Evolutionary conservation across 768 basidiomycete species (phyloP).

Genomic region (Pulveroboletus sp.): DNA sequence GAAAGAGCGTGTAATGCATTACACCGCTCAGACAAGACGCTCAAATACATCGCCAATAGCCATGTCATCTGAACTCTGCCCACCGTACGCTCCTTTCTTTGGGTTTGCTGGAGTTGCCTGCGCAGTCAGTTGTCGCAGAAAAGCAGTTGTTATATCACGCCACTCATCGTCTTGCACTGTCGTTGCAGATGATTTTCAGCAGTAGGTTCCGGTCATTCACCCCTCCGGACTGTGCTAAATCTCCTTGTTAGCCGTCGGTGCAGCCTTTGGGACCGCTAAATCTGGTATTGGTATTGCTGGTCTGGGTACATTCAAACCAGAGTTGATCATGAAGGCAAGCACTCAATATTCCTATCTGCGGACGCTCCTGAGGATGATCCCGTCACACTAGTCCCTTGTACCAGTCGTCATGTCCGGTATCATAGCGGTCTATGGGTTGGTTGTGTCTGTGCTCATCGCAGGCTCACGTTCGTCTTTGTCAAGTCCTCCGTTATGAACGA

Average conservation of each 20-base stretch:
- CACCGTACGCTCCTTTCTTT: conserved; percentile 96
- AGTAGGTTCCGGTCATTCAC: conserved; percentile 53
- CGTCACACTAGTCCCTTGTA: conserved; percentile 67
- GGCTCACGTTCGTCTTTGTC: conserved; percentile 46
- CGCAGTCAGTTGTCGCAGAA: conserved; percentile 53
- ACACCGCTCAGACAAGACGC: not conserved
- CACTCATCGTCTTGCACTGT: conserved; percentile 8
- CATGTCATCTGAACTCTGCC: conserved; percentile 62
- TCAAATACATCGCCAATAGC: not conserved
- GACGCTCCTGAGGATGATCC: not conserved
- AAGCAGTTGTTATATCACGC: not conserved
- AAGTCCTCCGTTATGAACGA: not conserved
- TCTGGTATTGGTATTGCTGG: conserved; percentile 97
- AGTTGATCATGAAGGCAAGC: conserved; percentile 94
- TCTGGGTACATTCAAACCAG: conserved; percentile 88
- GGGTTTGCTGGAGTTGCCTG: conserved; percentile 96
- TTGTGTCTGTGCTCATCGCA: conserved; percentile 90
- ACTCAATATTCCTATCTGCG: not conserved
- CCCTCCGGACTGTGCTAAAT: conserved; percentile 9
- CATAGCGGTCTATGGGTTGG: conserved; percentile 95
- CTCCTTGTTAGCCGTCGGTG: conserved; percentile 67
- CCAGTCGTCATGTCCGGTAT: conserved; percentile 99
- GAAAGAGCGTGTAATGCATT: not conserved
- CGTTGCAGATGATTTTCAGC: conserved; percentile 87
- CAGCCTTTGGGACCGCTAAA: conserved; percentile 95